Evolutionary conservation across 345 rosid species (phyloP).

Genomic region (Adansonia digitata): DNA sequence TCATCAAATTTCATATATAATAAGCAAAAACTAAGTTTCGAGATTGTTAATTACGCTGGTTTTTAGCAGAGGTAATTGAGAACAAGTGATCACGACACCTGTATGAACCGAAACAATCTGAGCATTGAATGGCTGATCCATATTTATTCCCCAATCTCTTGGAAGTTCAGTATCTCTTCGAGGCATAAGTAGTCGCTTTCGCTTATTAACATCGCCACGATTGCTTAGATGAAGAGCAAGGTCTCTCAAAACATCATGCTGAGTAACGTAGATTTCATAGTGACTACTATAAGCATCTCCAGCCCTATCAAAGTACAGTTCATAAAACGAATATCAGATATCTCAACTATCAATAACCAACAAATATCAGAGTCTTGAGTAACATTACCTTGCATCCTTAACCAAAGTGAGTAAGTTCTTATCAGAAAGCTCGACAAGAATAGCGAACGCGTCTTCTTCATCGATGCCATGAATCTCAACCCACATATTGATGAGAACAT

Average conservation of each 20-base stretch:
- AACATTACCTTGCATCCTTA: constrained; percentile 66
- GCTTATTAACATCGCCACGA: constrained; percentile 38
- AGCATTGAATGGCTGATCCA: constrained; percentile 53
- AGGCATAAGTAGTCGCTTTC: constrained; percentile 66
- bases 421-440: constrained; percentile 63
- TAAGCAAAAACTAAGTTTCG: constrained; percentile 1
- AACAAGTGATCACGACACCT: constrained; percentile 26
- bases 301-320: constrained; percentile 39
- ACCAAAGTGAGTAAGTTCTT: constrained; percentile 81
- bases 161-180: constrained; percentile 56
- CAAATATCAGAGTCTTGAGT: not conserved
- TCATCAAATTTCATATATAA: constrained; percentile 5
- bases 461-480: constrained; percentile 59
- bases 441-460: constrained; percentile 55
- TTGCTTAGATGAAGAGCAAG: constrained; percentile 65
- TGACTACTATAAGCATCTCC: constrained; percentile 62
- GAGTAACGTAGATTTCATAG: constrained; percentile 66
- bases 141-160: constrained; percentile 76
- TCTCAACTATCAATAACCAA: constrained; percentile 1
- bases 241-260: constrained; percentile 88
- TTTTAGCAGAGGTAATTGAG: not conserved
- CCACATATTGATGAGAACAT: constrained; percentile 86
- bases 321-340: constrained; percentile 12
- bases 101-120: constrained; percentile 81
- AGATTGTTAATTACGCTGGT: too few relatives aligned